Percentiles rank a stretch among this genome's conserved stretches.
Conservation (phyloP, 108 stramenopile species). For the Parmales sp. region DNA sequence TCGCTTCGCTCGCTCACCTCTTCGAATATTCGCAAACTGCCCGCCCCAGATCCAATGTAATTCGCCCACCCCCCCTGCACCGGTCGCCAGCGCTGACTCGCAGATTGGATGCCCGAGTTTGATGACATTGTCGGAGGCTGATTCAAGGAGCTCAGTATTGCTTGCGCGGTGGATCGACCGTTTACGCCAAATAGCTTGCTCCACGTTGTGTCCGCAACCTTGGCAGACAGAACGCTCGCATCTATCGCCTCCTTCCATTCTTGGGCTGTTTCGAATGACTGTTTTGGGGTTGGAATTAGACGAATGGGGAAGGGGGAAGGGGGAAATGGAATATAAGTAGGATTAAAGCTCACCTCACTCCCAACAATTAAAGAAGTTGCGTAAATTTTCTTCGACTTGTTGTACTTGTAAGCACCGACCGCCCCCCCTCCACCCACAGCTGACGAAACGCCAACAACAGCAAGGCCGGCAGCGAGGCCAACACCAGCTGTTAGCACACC, state of each 20-base stretch:
- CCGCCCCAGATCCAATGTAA: constrained; percentile 38
- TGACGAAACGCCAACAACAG: constrained; percentile 56
- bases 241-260: constrained; percentile 9
- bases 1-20: constrained; percentile 34
- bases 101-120: constrained; percentile 8
- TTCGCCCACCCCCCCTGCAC: constrained; percentile 56
- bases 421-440: constrained; percentile 70
- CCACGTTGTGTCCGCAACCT: neutral
- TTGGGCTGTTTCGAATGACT: constrained; percentile 24
- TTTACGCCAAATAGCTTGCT: no score
- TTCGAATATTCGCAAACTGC: constrained; percentile 55
- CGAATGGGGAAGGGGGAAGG: no score
- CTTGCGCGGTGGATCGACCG: neutral
- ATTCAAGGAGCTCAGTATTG: constrained; percentile 15
- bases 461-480: constrained; percentile 60
- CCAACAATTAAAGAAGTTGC: constrained; percentile 43
- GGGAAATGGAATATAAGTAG: no score
- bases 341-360: constrained; percentile 53
- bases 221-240: neutral
- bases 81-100: constrained; percentile 54
- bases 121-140: constrained; percentile 2
- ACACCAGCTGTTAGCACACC: constrained; percentile 68
- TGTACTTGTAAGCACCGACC: constrained; percentile 39
- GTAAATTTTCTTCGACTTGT: constrained; percentile 33
- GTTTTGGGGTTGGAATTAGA: constrained; percentile 21